Evolutionary conservation across 1,139 yeast species (phyloP), one percentile per base, ranked within the genome.

Genomic region (Meyerozyma smithsonii): DNA sequence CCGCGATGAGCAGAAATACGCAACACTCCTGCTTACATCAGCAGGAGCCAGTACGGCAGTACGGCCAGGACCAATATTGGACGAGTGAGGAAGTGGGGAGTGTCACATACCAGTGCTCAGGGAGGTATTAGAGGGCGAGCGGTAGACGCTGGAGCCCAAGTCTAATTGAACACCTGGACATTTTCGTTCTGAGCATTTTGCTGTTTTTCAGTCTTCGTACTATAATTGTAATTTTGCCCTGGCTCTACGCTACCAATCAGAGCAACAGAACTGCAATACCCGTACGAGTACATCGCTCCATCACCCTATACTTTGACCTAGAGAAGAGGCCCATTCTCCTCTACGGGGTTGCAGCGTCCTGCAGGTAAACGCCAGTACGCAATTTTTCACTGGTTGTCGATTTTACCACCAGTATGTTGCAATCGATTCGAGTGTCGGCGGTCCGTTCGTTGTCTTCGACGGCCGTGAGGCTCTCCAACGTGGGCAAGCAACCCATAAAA

Each of bases 401-500:
- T 26, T 23, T 23, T 5, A 14, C 15, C 11, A 26, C 30, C 30
- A 14, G 17, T 8, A 26, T 26, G 30, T 26, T 26, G 15, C 30
- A 26, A 14, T 26, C 30, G 17, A 26, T 14, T 14, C 30, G 33
- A 16, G 15, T 26, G 11, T 26, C 17, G 30, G 30, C 32, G 36
- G 25, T 43, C 34, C 61, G 62, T 32, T 32, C 37, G 17, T 56
- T 64, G 43, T 49, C 64, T 12, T 43, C 55, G 48, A 41, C 75
- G 68, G 38, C 52, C 1, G 25, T 46, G 18, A 38, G 48, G 25
- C 40, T 43, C n/a, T 69, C 76, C 33, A 67, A 69, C 44, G 60
- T 72, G 30, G 77, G 77, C 5, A 69, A 61, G 47, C 59, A 64
- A 35, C 72, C 75, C 11, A 58, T 71, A 32, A 56, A 62, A 45